Conservation (phyloP, 495 filamentous ascomycete species). For the Aspergillus ostianus region DNA sequence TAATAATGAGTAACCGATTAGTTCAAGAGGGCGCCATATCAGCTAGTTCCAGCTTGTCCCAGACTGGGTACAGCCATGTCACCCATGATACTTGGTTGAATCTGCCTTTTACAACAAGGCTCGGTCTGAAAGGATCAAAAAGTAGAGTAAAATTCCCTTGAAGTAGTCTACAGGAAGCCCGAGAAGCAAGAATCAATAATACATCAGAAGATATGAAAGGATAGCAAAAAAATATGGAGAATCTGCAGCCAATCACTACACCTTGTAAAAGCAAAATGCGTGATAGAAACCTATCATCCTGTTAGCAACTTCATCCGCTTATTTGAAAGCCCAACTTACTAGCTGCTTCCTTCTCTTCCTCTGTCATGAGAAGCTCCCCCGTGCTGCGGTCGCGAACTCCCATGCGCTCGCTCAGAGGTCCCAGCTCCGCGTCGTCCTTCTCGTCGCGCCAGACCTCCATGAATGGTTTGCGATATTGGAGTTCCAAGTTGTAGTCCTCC, state of each 20-base stretch:
- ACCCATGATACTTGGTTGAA: no score
- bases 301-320: constrained; percentile 10
- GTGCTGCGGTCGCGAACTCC: constrained; percentile 72
- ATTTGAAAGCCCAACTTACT: constrained; percentile 40
- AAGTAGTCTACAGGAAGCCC: no score
- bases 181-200: not conserved
- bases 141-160: no score
- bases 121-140: no score
- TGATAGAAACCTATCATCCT: constrained; percentile 66
- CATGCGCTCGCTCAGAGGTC: constrained; percentile 88
- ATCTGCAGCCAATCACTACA: constrained; percentile 35
- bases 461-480: constrained; percentile 89
- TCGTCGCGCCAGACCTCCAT: constrained; percentile 87
- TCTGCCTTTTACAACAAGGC: no score
- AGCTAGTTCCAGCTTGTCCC: no score
- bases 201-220: not conserved
- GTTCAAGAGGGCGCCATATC: no score
- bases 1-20: no score
- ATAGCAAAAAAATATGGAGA: no score
- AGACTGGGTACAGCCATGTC: no score
- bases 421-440: constrained; percentile 74
- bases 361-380: constrained; percentile 64
- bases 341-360: constrained; percentile 86
- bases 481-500: constrained; percentile 93
- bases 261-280: constrained; percentile 93